A percentile compares a stretch with the other conserved stretches of the same genome.
Evolutionary conservation across 768 basidiomycete species (phyloP).

Genomic region (Suillus alpinus): DNA sequence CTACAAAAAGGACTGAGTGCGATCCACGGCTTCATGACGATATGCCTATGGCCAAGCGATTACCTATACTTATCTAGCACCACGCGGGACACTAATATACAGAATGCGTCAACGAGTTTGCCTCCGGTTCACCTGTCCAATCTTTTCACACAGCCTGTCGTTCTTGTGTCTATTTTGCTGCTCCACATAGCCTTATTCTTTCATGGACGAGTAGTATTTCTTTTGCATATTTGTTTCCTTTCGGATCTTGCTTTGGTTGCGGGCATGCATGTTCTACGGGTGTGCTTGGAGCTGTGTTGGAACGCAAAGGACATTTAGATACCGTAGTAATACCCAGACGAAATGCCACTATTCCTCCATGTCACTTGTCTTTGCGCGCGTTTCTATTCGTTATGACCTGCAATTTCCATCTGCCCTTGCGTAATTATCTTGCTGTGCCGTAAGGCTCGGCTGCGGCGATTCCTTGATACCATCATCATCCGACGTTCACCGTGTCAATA

Average conservation of each 20-base stretch:
- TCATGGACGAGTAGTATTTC: conserved; percentile 13
- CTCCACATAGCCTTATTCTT: conserved; percentile 12
- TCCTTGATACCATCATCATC: background rate
- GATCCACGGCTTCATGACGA: background rate
- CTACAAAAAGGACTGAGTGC: conserved; percentile 33
- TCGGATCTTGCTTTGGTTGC: conserved; percentile 12
- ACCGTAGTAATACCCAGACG: conserved; percentile 8
- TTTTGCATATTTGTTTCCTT: conserved; percentile 14
- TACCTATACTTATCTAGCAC: conserved; percentile 16
- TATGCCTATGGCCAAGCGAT: conserved; percentile 1
- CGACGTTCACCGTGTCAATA: background rate
- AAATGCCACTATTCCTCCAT: conserved; percentile 2
- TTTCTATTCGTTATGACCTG: background rate
- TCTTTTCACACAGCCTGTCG: conserved; percentile 10
- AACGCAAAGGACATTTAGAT: conserved; percentile 3
- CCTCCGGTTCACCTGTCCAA: conserved; percentile 9
- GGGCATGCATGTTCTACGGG: conserved; percentile 12
- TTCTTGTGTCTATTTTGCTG: conserved; percentile 15
- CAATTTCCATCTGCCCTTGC: background rate
- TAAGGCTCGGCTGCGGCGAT: background rate
- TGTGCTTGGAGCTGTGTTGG: conserved; percentile 6
- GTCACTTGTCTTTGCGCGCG: background rate
- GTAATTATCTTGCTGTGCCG: background rate
- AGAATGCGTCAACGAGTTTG: background rate
- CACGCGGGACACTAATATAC: conserved; percentile 8